Percentiles rank a stretch among this genome's conserved stretches.
These are phyloP conservation scores for Mycena galopus DNA, from an alignment of 768 basidiomycete genomes.

Conservation along the genomic window DNA sequence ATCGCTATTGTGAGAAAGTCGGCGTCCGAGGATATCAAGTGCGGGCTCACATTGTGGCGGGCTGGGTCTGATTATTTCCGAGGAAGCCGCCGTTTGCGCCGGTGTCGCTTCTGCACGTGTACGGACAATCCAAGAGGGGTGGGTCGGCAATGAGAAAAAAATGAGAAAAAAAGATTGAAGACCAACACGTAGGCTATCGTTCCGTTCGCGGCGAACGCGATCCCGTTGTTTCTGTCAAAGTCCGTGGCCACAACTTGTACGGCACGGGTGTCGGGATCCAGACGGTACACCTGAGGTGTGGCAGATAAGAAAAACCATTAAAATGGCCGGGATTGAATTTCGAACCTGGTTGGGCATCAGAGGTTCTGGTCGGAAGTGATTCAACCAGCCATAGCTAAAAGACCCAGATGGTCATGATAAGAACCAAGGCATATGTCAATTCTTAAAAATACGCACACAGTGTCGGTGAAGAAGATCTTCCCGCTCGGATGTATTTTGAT, in stretches of 20 bases:
- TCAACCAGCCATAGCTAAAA: conserved; percentile 60
- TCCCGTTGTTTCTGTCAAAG: conserved; percentile 79
- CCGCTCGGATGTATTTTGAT: conserved; percentile 80
- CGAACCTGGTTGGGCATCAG: conserved; percentile 70
- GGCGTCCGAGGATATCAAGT: background rate
- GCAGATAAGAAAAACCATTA: background rate
- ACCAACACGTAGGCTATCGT: conserved; percentile 70
- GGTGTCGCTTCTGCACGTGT: conserved; percentile 61
- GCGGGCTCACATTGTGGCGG: conserved; percentile 73
- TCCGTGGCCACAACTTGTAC: conserved; percentile 83
- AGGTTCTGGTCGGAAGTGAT: conserved; percentile 75
- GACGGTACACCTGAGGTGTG: conserved; percentile 69
- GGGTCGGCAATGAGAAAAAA: background rate
- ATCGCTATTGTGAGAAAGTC: background rate
- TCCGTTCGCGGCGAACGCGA: conserved; percentile 79
- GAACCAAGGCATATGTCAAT: background rate
- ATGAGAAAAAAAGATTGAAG: background rate
- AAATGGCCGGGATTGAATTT: background rate
- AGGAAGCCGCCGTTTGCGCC: conserved; percentile 60
- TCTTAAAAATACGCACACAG: conserved; percentile 52
- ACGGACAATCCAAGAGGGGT: background rate
- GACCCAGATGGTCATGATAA: background rate
- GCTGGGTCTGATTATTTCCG: conserved; percentile 67
- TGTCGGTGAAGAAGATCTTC: conserved; percentile 83
- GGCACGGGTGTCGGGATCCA: conserved; percentile 73